Percentiles rank a stretch among this genome's conserved stretches.
Conservation (phyloP, 306 rosid genomes). For the Sicyos baderoa region DNA sequence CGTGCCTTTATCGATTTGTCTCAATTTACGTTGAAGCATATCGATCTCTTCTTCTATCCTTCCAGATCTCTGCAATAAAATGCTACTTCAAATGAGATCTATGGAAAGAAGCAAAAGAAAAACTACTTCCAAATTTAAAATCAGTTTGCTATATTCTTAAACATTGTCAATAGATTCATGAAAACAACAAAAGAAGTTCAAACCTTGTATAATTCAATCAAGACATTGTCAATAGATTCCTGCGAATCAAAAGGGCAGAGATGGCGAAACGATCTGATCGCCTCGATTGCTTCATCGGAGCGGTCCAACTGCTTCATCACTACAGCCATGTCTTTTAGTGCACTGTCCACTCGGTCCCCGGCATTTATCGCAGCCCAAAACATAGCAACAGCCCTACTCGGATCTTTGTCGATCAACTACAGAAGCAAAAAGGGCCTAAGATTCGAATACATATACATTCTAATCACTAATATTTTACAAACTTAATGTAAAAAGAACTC, state of each 20-base stretch:
- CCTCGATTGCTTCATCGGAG: conserved; percentile 85
- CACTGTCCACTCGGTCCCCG: conserved; percentile 89
- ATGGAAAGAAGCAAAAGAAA: not conserved
- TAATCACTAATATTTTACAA: not conserved
- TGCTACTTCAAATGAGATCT: not conserved
- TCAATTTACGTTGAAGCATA: conserved; percentile 74
- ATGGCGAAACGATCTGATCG: conserved; percentile 84
- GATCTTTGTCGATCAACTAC: conserved; percentile 87
- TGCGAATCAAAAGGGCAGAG: conserved; percentile 71
- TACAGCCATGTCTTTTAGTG: conserved; percentile 89
- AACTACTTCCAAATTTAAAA: not conserved
- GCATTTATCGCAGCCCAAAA: conserved; percentile 93
- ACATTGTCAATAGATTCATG: not conserved
- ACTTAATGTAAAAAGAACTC: not conserved
- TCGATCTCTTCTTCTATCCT: conserved; percentile 82
- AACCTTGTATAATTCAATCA: conserved; percentile 85
- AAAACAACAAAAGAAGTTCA: conserved; percentile 3
- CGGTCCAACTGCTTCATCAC: conserved; percentile 86
- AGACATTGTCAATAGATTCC: conserved; percentile 81
- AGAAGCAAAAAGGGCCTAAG: not conserved
- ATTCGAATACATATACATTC: not conserved
- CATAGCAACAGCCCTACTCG: conserved; percentile 59
- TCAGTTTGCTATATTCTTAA: not conserved
- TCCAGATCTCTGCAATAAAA: conserved; percentile 59
- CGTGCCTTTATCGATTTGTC: conserved; percentile 58